Percentiles rank a stretch among this genome's conserved stretches.
Evolutionary conservation across 345 rosid species (phyloP).

Genomic region (Pistacia atlantica): DNA sequence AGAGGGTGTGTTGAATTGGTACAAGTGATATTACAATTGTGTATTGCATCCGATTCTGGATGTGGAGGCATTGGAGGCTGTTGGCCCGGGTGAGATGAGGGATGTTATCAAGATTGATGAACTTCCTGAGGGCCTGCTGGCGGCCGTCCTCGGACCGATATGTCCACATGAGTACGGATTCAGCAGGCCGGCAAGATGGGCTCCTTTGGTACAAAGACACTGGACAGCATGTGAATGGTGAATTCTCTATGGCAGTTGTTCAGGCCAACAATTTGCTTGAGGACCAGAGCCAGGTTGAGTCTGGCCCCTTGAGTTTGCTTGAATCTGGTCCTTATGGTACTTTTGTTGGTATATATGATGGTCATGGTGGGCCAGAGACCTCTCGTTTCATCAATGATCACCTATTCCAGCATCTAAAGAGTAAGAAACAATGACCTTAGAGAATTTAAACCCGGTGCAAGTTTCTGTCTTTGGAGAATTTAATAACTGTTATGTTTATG

Average conservation of each 20-base stretch:
- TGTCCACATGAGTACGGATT: slow-evolving; percentile 52
- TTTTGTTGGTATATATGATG: slow-evolving; percentile 91
- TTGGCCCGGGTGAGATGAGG: slow-evolving; percentile 85
- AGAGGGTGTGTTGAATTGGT: slow-evolving; percentile 14
- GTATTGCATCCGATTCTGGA: slow-evolving; percentile 49
- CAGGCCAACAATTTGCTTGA: slow-evolving; percentile 91
- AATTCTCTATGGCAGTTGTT: slow-evolving; percentile 95
- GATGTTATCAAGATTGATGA: slow-evolving; percentile 92
- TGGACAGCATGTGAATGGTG: slow-evolving; percentile 87
- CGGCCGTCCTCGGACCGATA: slow-evolving; percentile 59
- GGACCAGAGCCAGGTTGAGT: slow-evolving; percentile 96
- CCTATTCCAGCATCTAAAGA: slow-evolving; percentile 84
- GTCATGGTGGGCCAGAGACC: slow-evolving; percentile 99
- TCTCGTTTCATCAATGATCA: slow-evolving; percentile 85
- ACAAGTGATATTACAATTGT: not conserved
- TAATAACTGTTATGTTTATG: not conserved
- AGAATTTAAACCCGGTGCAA: no score
- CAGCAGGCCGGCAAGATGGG: slow-evolving; percentile 84
- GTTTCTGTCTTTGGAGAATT: no score
- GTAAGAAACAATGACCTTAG: slow-evolving; percentile 42
- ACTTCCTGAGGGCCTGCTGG: slow-evolving; percentile 85
- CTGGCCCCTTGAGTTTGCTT: slow-evolving; percentile 79
- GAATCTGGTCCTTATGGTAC: slow-evolving; percentile 91
- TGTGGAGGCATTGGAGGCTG: slow-evolving; percentile 55
- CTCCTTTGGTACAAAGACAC: slow-evolving; percentile 93